These are phyloP conservation scores for Suillus alpinus DNA, from an alignment of 768 basidiomycete genomes.

Conservation along the genomic window DNA sequence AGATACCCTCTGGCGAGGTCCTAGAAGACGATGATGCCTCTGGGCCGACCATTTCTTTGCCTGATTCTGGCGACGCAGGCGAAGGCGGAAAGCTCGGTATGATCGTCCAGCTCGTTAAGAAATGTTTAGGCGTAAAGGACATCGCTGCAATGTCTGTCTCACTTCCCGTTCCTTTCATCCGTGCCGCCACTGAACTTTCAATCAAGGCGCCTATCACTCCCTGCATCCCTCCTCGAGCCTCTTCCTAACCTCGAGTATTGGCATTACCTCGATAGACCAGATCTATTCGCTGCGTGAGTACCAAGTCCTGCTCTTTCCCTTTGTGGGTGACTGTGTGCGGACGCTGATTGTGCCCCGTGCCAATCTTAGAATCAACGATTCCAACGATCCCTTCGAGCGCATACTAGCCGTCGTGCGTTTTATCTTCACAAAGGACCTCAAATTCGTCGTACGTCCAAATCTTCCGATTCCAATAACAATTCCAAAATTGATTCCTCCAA, in stretches of 20 bases:
- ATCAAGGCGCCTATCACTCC: constrained; percentile 83
- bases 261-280: constrained; percentile 90
- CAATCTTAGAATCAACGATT: constrained; percentile 78
- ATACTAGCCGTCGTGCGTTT: constrained; percentile 93
- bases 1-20: constrained; percentile 5
- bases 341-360: neutral
- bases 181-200: constrained; percentile 15
- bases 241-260: constrained; percentile 96
- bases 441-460: constrained; percentile 67
- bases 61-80: constrained; percentile 65
- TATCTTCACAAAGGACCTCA: constrained; percentile 90
- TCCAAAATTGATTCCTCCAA: constrained; percentile 4
- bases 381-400: constrained; percentile 86
- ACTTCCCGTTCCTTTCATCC: neutral
- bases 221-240: constrained; percentile 90
- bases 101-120: constrained; percentile 88
- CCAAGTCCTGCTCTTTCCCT: neutral
- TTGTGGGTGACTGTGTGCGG: neutral
- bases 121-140: constrained; percentile 90
- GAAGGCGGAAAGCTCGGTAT: constrained; percentile 94
- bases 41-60: constrained; percentile 60
- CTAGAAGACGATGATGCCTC: constrained; percentile 49
- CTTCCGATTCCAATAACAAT: neutral
- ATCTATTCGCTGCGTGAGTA: constrained; percentile 86
- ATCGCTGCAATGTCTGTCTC: constrained; percentile 83